These are phyloP conservation scores for Clonostachys sp. DNA, from an alignment of 2,329 filamentous ascomycete genomes.

Conservation along the genomic window DNA sequence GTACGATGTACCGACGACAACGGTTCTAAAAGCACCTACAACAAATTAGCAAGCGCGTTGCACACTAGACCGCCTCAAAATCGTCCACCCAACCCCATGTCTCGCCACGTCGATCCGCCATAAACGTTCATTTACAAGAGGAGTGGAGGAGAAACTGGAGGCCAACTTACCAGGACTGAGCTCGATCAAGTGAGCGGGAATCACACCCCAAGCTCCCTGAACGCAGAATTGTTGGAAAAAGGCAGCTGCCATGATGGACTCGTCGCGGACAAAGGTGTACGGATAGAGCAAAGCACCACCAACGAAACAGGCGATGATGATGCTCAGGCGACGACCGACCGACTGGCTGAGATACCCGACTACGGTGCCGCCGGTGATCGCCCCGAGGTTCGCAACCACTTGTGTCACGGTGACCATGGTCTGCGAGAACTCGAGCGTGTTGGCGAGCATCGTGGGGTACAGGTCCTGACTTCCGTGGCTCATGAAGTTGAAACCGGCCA, in stretches of 20 bases:
- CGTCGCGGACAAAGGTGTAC: constrained; percentile 64
- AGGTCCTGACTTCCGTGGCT: constrained; percentile 65
- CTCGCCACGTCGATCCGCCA: too few relatives aligned
- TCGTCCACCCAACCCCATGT: too few relatives aligned
- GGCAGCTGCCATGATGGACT: constrained; percentile 68
- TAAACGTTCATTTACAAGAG: too few relatives aligned
- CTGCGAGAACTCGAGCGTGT: constrained; percentile 46
- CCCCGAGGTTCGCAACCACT: constrained; percentile 68
- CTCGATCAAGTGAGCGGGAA: constrained; percentile 78
- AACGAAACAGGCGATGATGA: constrained; percentile 57
- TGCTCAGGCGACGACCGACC: constrained; percentile 64
- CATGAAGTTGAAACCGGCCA: constrained; percentile 93
- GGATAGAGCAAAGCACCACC: constrained; percentile 80
- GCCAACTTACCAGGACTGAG: constrained; percentile 52
- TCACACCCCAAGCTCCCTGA: constrained; percentile 71
- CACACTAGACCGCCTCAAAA: too few relatives aligned
- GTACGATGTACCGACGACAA: constrained; percentile 66
- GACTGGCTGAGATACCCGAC: constrained; percentile 67
- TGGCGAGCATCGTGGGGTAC: constrained; percentile 55
- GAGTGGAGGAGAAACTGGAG: too few relatives aligned
- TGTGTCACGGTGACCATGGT: constrained; percentile 65
- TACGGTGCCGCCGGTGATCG: constrained; percentile 61
- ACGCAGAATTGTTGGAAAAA: constrained; percentile 73
- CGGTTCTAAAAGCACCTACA: constrained; percentile 57
- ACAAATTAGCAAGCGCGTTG: too few relatives aligned